Evolutionary conservation across 1,139 yeast genomes (phyloP).

Genomic region (Saccharomycopsis hybrid): DNA sequence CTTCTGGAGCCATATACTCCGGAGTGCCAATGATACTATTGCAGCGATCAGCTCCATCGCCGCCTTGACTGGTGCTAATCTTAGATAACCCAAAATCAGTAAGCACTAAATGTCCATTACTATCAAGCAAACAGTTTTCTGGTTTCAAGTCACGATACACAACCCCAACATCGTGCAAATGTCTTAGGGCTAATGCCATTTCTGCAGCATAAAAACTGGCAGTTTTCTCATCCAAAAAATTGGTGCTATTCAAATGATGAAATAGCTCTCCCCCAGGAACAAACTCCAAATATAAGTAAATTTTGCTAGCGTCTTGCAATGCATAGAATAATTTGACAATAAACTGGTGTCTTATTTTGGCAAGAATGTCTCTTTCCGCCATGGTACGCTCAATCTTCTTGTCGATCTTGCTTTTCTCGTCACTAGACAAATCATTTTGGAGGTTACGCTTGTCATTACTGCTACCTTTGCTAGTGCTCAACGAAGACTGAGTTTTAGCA

Average conservation of each 20-base stretch:
- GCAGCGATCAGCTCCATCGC: constrained; percentile 31
- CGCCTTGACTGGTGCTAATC: constrained; percentile 25
- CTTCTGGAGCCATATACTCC: constrained; percentile 96
- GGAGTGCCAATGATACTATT: constrained; percentile 89
- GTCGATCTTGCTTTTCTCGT: constrained; percentile 23
- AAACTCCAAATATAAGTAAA: constrained; percentile 76
- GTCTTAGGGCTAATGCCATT: constrained; percentile 73
- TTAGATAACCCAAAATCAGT: constrained; percentile 78
- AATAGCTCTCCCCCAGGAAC: constrained; percentile 93
- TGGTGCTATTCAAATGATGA: constrained; percentile 57
- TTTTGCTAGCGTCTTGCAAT: constrained; percentile 75
- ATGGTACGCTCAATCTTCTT: constrained; percentile 51
- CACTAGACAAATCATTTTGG: constrained; percentile 18
- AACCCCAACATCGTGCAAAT: constrained; percentile 75
- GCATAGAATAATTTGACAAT: constrained; percentile 87
- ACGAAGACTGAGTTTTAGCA: constrained; percentile 28
- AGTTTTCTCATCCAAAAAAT: constrained; percentile 53
- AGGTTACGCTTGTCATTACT: too few relatives aligned
- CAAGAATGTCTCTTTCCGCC: constrained; percentile 65
- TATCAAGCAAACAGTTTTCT: constrained; percentile 81
- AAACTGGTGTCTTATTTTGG: constrained; percentile 73
- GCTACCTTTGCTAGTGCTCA: neutral
- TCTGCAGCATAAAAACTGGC: constrained; percentile 85
- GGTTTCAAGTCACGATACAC: constrained; percentile 92
- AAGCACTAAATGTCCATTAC: constrained; percentile 71